Percentiles rank a stretch among this genome's conserved stretches.
These are phyloP conservation scores for Pyrenochaeta sp. DNA, from an alignment of 2,329 filamentous ascomycete genomes.

Conservation along the genomic window DNA sequence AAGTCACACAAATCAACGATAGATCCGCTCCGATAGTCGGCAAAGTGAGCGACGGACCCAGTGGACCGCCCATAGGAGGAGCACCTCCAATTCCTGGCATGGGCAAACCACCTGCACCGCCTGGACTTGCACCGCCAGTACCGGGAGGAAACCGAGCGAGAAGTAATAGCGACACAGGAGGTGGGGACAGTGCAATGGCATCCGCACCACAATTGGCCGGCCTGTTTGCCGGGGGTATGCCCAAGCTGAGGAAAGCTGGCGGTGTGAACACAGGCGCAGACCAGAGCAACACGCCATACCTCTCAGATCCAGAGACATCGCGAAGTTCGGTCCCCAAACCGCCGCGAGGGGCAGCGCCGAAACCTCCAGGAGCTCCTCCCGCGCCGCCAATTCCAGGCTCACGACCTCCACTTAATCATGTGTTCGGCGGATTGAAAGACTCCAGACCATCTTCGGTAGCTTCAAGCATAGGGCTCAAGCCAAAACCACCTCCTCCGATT, in stretches of 20 bases:
- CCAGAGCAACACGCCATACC: conserved; percentile 72
- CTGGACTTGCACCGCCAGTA: conserved; percentile 75
- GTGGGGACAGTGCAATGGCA: conserved; percentile 35
- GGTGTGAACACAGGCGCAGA: conserved; percentile 69
- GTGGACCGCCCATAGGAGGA: conserved; percentile 71
- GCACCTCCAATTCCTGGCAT: conserved; percentile 82
- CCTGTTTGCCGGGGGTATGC: conserved; percentile 92
- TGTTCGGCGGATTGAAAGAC: conserved; percentile 59
- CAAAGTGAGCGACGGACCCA: conserved; percentile 63
- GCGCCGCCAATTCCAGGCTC: conserved; percentile 59
- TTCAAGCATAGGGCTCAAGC: conserved; percentile 66
- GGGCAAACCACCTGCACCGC: conserved; percentile 56
- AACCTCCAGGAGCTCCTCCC: conserved; percentile 56
- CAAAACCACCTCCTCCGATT: conserved; percentile 76
- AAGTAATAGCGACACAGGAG: conserved; percentile 81
- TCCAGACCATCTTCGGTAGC: conserved; percentile 67
- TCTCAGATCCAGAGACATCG: conserved; percentile 78
- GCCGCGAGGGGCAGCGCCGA: conserved; percentile 60
- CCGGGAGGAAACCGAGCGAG: conserved; percentile 67
- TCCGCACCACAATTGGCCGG: conserved; percentile 80
- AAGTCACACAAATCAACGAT: conserved; percentile 85
- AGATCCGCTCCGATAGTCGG: conserved; percentile 80
- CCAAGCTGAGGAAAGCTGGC: conserved; percentile 87
- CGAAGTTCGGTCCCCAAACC: conserved; percentile 62
- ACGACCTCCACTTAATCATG: conserved; percentile 69